These are phyloP conservation scores for Pinguiococcus pyrenoidosus DNA, from an alignment of 108 stramenopile species.

Conservation along the genomic window DNA sequence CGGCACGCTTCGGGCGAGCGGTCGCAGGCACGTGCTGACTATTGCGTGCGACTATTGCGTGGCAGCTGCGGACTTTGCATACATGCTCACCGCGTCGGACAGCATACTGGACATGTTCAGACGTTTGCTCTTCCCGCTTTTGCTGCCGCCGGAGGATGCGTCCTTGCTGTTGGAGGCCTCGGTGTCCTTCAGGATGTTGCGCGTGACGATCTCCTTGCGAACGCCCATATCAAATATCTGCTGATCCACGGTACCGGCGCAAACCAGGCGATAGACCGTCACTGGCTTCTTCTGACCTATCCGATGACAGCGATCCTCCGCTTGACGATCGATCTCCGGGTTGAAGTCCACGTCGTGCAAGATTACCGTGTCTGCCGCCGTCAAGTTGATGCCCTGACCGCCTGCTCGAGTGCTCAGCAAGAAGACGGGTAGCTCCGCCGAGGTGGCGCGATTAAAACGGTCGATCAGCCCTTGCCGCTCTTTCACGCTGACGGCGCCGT, in stretches of 20 bases:
- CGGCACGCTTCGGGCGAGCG: too few relatives aligned
- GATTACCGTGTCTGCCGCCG: slow-evolving; percentile 35
- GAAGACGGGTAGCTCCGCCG: slow-evolving; percentile 44
- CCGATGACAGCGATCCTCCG: slow-evolving; percentile 23
- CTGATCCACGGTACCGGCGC: slow-evolving; percentile 34
- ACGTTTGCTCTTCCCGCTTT: too few relatives aligned
- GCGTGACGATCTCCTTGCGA: slow-evolving; percentile 25
- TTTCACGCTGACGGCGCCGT: slow-evolving; percentile 75
- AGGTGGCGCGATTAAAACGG: slow-evolving; percentile 22
- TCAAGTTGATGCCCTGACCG: slow-evolving; percentile 51
- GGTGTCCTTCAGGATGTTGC: too few relatives aligned
- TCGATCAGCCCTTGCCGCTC: slow-evolving; percentile 89
- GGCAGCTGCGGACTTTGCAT: too few relatives aligned
- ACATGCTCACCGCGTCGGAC: too few relatives aligned
- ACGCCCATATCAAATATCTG: slow-evolving; percentile 25
- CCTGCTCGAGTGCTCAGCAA: slow-evolving; percentile 49
- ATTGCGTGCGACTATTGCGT: too few relatives aligned
- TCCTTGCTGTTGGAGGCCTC: too few relatives aligned
- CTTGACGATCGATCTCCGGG: slow-evolving; percentile 34
- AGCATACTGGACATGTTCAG: too few relatives aligned
- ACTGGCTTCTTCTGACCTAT: slow-evolving; percentile 17
- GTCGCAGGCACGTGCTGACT: too few relatives aligned
- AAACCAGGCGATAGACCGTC: slow-evolving; percentile 28
- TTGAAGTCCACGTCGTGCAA: slow-evolving; percentile 39
- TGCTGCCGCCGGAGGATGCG: too few relatives aligned